Evolutionary conservation across 352 stramenopile genomes (phyloP).

Genomic region (Pythium monospermum): DNA sequence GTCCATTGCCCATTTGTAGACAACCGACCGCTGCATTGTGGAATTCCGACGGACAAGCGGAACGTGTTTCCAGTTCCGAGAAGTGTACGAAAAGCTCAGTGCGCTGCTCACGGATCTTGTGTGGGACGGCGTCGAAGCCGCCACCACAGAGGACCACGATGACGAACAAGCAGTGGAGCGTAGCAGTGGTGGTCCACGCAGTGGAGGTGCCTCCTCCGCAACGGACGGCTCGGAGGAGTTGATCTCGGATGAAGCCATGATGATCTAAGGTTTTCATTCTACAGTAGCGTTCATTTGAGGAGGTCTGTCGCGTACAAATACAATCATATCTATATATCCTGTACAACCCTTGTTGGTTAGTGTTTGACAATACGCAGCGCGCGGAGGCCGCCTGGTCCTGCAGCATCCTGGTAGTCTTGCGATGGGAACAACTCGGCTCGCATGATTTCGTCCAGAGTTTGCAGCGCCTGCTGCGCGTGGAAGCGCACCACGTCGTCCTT

Average conservation of each 20-base stretch:
- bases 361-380: conserved; percentile 52
- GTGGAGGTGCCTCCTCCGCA: too few relatives aligned
- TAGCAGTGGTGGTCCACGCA: neutral
- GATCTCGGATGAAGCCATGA: conserved; percentile 77
- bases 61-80: conserved; percentile 65
- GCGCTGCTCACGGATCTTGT: conserved; percentile 44
- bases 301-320: neutral
- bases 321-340: conserved; percentile 5
- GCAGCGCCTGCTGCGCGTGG: conserved; percentile 52
- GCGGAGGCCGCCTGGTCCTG: conserved; percentile 28
- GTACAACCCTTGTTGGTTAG: conserved; percentile 4
- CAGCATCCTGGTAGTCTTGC: conserved; percentile 30
- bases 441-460: conserved; percentile 61
- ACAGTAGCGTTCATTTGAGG: too few relatives aligned
- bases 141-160: conserved; percentile 23
- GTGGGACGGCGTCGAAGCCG: conserved; percentile 35
- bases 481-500: conserved; percentile 60
- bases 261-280: conserved; percentile 45
- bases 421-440: conserved; percentile 62
- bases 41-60: conserved; percentile 71
- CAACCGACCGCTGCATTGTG: conserved; percentile 47
- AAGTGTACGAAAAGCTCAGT: conserved; percentile 67
- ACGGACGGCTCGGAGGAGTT: conserved; percentile 46
- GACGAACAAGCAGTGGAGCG: neutral
- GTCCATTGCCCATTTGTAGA: conserved; percentile 22